phyloP scores from a whole-genome alignment of 352 stramenopile species.

The Phytophthora aleatoria region DNA sequence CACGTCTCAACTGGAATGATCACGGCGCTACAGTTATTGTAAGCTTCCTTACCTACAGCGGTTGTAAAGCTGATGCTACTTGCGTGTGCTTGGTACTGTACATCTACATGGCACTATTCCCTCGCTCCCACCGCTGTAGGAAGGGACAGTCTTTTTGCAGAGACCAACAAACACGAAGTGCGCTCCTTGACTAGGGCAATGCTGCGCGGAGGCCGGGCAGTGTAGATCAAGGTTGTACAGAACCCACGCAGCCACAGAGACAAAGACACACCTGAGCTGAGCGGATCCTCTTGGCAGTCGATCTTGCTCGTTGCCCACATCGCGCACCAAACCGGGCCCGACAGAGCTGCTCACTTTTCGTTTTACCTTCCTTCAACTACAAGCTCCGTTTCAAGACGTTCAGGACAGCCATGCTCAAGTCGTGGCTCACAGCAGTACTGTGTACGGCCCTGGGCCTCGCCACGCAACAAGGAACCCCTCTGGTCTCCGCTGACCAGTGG shows the following conservation, averaged over 20 bases:
- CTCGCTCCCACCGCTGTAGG: no score
- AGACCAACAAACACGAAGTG: no score
- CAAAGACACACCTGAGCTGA: not conserved
- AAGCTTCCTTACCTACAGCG: not conserved
- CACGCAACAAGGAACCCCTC: slow-evolving; percentile 6
- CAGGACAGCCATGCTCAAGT: slow-evolving; percentile 27
- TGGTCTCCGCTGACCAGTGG: slow-evolving; percentile 24
- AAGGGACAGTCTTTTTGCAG: no score
- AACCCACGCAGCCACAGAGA: not conserved
- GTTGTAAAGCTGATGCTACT: no score
- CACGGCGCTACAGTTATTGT: not conserved
- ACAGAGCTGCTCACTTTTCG: slow-evolving; percentile 19
- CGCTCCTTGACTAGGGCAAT: no score
- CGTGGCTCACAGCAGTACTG: slow-evolving; percentile 26
- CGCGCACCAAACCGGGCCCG: slow-evolving; percentile 1
- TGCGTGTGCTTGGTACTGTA: no score
- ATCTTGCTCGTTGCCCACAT: not conserved
- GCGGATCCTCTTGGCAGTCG: not conserved
- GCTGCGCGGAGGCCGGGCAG: not conserved
- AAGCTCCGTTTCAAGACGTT: slow-evolving; percentile 4
- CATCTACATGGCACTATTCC: no score
- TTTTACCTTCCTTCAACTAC: slow-evolving; percentile 18
- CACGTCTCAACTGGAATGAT: not conserved
- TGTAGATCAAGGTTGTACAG: not conserved
- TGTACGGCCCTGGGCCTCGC: slow-evolving; percentile 19